Conservation (phyloP, 768 basidiomycete species). For the Tricholoma flavovirens region DNA sequence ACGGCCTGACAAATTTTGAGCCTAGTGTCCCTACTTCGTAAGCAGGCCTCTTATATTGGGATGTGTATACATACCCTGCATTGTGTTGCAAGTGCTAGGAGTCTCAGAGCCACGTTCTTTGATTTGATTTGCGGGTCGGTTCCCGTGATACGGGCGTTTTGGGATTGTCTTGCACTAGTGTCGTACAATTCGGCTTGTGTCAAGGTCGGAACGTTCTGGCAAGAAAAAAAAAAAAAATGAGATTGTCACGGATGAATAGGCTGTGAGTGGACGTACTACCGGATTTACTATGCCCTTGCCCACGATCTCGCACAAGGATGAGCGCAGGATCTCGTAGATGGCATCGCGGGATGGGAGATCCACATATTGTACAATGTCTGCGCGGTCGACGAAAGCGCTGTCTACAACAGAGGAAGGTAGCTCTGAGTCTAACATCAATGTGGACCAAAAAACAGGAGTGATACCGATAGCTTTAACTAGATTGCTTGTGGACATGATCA, state of each 20-base stretch:
- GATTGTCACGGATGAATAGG: background rate
- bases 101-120: slow-evolving; percentile 47
- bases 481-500: slow-evolving; percentile 96
- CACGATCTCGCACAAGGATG: slow-evolving; percentile 78
- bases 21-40: slow-evolving; percentile 28
- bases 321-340: slow-evolving; percentile 86
- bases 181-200: slow-evolving; percentile 58
- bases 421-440: background rate
- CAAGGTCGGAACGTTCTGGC: slow-evolving; percentile 56
- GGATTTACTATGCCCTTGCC: slow-evolving; percentile 61
- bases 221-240: slow-evolving; percentile 1
- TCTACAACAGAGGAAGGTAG: slow-evolving; percentile 42
- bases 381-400: slow-evolving; percentile 92
- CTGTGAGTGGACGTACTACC: slow-evolving; percentile 39
- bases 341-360: slow-evolving; percentile 89
- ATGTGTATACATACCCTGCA: slow-evolving; percentile 62
- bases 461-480: slow-evolving; percentile 89
- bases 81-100: slow-evolving; percentile 64
- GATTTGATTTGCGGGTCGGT: slow-evolving; percentile 41
- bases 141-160: slow-evolving; percentile 6
- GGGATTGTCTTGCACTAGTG: slow-evolving; percentile 28
- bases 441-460: slow-evolving; percentile 7
- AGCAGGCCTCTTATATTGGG: background rate
- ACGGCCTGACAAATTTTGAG: slow-evolving; percentile 86
- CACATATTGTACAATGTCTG: slow-evolving; percentile 93